Evolutionary conservation across 441 rosid genomes (phyloP), one percentile per base, ranked within the genome.

Genomic region (Sinapis alba): DNA sequence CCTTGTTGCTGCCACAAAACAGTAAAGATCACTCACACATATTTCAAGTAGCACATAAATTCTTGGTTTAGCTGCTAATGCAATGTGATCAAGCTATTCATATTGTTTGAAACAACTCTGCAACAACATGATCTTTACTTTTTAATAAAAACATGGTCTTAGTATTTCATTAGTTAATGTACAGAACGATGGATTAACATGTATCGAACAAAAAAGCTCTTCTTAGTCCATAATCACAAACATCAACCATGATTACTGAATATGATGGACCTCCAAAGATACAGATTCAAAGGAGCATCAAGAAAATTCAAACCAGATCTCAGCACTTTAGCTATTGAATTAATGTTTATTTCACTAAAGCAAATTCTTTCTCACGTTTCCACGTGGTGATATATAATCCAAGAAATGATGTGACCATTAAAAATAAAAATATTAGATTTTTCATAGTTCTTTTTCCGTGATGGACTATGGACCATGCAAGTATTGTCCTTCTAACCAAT

Each of bases 1-100:
- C 81, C 88, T 9, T 64, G 71, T 6, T 86, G 83, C 72, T 84
- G 88, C 85, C 88, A 88, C n/a, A 76, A 47, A 47, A 54, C 74
- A 73, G 65, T 83, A 84, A 34, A 82, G 60, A 72, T 77, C 83
- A 72, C 13, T 69, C 62, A 45, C 51, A 45, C 51, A 13, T 2
- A 18, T 43, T 4, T 43, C 51, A n/a, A 43, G 28, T 28, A 57
- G 18, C 1, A 13, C 18, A 26, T 26, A 27, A n/a, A 7, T 65
- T 60, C 10, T 5, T 6, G 1, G 6, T 43, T 43, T n/a, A 6
- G 10, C 20, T 47, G 53, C 5, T 43, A 10, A 43, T 20, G 13
- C 7, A 3, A n/a, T 5, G 11, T 67, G 9, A 16, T 30, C 10
- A 56, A 18, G 13, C 1, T 43, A 32, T n/a, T 57, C 18, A 43